Evolutionary conservation across 176 grass and related monocot genomes (phyloP).

Genomic region (Triticum urartu): DNA sequence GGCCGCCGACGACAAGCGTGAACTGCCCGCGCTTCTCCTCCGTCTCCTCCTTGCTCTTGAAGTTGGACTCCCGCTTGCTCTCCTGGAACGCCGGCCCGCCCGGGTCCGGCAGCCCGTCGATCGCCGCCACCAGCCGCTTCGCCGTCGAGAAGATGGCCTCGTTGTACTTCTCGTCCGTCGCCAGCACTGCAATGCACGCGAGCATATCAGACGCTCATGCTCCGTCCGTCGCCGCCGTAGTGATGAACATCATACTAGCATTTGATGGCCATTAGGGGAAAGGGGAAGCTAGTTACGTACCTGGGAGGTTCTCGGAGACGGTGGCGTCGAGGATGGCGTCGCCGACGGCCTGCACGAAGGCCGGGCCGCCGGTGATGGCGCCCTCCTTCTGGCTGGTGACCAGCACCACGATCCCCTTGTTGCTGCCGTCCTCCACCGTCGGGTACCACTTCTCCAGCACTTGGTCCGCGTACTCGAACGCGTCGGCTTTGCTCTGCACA

Average conservation of each 20-base stretch:
- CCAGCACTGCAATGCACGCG: conserved; percentile 53
- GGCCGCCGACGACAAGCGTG: conserved; percentile 87
- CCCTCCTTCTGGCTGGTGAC: conserved; percentile 99
- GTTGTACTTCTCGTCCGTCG: conserved; percentile 97
- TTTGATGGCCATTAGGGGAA: not conserved
- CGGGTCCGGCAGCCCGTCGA: conserved; percentile 80
- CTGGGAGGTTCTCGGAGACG: conserved; percentile 95
- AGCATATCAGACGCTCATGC: not conserved
- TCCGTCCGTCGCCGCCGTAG: not conserved
- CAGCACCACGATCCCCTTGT: conserved; percentile 93
- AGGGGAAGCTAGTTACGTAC: not conserved
- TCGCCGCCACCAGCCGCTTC: conserved; percentile 67
- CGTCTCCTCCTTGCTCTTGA: conserved; percentile 83
- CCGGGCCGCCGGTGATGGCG: conserved; percentile 87
- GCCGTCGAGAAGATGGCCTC: conserved; percentile 74
- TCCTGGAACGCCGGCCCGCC: conserved; percentile 92
- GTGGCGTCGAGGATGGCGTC: conserved; percentile 77
- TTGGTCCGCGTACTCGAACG: conserved; percentile 98
- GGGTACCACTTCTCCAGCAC: conserved; percentile 99
- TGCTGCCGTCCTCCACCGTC: conserved; percentile 82
- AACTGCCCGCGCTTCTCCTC: conserved; percentile 98
- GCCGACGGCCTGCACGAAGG: conserved; percentile 75
- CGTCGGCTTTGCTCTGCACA: conserved; percentile 92
- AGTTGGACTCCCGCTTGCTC: conserved; percentile 94
- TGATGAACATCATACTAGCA: not conserved